Conservation (phyloP, 2,329 filamentous ascomycete genomes). For the Fusarium liriodendri region DNA sequence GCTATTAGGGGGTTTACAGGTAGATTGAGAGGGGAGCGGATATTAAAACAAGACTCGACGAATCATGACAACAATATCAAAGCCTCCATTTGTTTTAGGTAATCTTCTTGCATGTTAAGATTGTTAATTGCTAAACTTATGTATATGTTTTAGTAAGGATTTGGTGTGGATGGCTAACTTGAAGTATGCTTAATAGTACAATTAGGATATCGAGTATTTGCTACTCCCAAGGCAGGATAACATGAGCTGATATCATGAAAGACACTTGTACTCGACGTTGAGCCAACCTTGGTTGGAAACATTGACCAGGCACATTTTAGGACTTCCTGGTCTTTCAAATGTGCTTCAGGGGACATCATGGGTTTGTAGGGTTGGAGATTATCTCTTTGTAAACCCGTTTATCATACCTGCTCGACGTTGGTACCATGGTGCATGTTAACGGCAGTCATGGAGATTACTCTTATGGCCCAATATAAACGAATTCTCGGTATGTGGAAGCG, state of each 20-base stretch:
- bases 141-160: not conserved
- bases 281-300: not conserved
- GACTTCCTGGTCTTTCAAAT: not conserved
- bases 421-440: no score
- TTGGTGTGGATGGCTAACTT: not conserved
- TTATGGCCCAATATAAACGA: no score
- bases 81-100: no score
- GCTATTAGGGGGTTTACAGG: not conserved
- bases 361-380: not conserved
- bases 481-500: no score
- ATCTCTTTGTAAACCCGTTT: not conserved
- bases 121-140: not conserved
- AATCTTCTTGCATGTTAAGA: not conserved
- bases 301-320: not conserved
- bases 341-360: not conserved
- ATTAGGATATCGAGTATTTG: no score
- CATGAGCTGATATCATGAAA: not conserved
- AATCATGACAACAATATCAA: no score
- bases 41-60: fast-evolving
- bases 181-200: not conserved
- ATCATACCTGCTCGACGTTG: no score
- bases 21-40: not conserved
- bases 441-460: no score
- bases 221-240: not conserved
- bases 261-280: not conserved